Percentiles rank a stretch among this genome's conserved stretches.
Evolutionary conservation across 2,329 filamentous ascomycete species (phyloP).

Genomic region (Acephala macrosclerotiorum): DNA sequence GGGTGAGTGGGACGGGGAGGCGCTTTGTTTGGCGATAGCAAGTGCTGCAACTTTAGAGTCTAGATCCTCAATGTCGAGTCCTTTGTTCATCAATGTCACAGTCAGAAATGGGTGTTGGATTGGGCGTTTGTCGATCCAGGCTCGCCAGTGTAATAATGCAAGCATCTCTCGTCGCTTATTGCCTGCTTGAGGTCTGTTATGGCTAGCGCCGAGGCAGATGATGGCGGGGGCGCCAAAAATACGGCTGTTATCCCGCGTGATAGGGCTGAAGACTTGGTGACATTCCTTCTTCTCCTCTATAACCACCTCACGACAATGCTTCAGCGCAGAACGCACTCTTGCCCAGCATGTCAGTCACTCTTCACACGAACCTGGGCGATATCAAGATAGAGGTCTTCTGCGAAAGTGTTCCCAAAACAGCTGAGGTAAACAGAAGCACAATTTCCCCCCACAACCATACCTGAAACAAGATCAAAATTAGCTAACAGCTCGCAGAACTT

Average conservation of each 20-base stretch:
- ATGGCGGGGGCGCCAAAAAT: neutral
- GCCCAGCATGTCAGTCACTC: slow-evolving; percentile 67
- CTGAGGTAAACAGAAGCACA: slow-evolving; percentile 64
- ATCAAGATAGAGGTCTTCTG: slow-evolving; percentile 97
- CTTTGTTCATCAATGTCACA: neutral
- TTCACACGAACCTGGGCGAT: slow-evolving; percentile 89
- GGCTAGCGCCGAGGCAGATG: neutral
- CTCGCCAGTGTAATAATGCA: neutral
- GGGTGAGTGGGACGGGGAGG: neutral
- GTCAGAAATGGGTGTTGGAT: neutral
- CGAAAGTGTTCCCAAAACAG: slow-evolving; percentile 90
- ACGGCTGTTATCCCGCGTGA: slow-evolving; percentile 3
- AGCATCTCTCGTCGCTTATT: slow-evolving; percentile 14
- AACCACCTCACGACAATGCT: slow-evolving; percentile 24
- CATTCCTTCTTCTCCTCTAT: neutral
- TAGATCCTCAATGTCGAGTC: slow-evolving; percentile 4
- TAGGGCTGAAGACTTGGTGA: neutral
- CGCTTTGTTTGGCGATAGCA: slow-evolving; percentile 10
- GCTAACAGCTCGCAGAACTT: slow-evolving; percentile 69
- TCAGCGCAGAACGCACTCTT: neutral
- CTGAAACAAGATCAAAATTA: slow-evolving; percentile 26
- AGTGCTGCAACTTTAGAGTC: slow-evolving; percentile 6
- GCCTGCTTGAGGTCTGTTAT: slow-evolving; percentile 4
- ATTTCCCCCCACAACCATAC: neutral
- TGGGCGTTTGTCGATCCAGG: slow-evolving; percentile 2